Base-by-base conservation (phyloP, 495 filamentous ascomycete genomes). In the Tuber microsphaerosporum region DNA sequence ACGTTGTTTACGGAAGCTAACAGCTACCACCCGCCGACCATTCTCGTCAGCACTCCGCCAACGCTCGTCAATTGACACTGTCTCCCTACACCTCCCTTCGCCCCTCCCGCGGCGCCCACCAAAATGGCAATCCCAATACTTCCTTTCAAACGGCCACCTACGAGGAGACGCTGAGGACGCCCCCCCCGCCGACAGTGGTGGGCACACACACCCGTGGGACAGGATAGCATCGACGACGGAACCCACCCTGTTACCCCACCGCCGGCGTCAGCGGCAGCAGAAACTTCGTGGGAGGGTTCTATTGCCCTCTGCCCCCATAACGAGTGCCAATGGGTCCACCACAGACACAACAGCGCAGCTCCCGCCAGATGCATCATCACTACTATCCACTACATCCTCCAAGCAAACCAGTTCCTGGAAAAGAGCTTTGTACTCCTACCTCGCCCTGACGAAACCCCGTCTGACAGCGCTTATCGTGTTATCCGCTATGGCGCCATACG, bases 371-470 rank as follows among this genome's bases (percentile, higher is more conserved):
- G 94, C 94, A 26, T 96, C 94, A 12, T 91, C 92, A 37, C 88
- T 89, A 75, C 87, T 97, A 65, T 91, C 94, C 14, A 88, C 88
- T 42, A 84, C 89, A 48, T 94, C 94, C 9, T 89, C 91, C 42
- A 84, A 86, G n/a, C 89, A 91, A 44, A 84, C 88, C 69, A 80
- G 85, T 79, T 96, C 94, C 68, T 74, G 96, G 71, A 89, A 91
- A 69, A 92, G 94, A 75, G 87, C 88, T 56, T 78, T 95, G 72
- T 92, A 94, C n/a, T 90, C 93, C 48, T 93, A 92, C 81, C 91
- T 99, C 79, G 92, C 95, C 12, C 91, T 99, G 80, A 91, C 93
- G 39, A 99, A 99, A 84, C 95, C 95, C 8, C 93, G 96, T 68
- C 89, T 99, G 65, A 94, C 94, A 20, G 91, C 97, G 75, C 87